phyloP scores from a whole-genome alignment of 2,329 filamentous ascomycete genomes.

The Penicillium polonicum region DNA sequence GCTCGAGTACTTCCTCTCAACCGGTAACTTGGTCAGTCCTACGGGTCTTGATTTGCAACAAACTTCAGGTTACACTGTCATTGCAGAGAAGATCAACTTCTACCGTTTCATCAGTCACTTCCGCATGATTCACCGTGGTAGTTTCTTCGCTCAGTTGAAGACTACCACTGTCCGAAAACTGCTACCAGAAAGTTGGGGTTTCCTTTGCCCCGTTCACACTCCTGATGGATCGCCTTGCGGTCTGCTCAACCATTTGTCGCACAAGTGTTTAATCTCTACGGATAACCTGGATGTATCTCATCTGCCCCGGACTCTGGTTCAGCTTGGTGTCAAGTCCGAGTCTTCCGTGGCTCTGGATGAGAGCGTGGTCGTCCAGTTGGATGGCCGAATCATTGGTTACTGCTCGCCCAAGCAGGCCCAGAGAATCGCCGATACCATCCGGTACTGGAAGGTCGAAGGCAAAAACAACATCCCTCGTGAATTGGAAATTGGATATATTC shows the following conservation, averaged over 20 bases:
- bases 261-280: conserved; percentile 90
- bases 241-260: conserved; percentile 88
- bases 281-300: conserved; percentile 69
- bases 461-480: conserved; percentile 74
- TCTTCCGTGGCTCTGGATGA: conserved; percentile 79
- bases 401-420: conserved; percentile 81
- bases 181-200: conserved; percentile 95
- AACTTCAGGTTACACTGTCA: conserved; percentile 89
- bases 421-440: conserved; percentile 78
- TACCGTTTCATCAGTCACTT: conserved; percentile 98
- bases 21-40: conserved; percentile 86
- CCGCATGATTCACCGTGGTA: conserved; percentile 97
- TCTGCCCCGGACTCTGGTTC: conserved; percentile 70
- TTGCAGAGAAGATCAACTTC: conserved; percentile 99
- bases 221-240: conserved; percentile 95
- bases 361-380: conserved; percentile 84
- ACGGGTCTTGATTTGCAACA: conserved; percentile 94
- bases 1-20: conserved; percentile 93
- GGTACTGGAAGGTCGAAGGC: conserved; percentile 94
- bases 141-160: conserved; percentile 96
- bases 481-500: conserved; percentile 89
- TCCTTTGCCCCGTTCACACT: conserved; percentile 94
- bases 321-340: conserved; percentile 73
- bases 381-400: conserved; percentile 87
- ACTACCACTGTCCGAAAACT: conserved; percentile 96